Evolutionary conservation across 805 yeast genomes (phyloP).

Genomic region (Ogataea henricii): DNA sequence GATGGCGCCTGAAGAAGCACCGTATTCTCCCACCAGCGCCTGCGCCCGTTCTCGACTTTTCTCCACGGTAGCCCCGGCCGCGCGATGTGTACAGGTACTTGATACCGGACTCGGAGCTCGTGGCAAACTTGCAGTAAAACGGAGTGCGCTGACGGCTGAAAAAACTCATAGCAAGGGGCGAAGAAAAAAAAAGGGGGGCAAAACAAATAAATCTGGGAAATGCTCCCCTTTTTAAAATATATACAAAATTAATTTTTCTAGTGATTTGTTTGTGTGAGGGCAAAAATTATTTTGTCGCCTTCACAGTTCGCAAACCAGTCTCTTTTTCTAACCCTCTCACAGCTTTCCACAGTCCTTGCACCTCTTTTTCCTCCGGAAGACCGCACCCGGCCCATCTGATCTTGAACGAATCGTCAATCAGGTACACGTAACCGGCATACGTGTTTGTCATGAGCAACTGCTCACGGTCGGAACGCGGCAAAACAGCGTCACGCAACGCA

Average conservation of each 20-base stretch:
- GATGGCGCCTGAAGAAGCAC: background rate
- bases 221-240: conserved; percentile 3
- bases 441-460: conserved; percentile 67
- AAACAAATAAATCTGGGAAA: background rate
- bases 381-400: conserved; percentile 95
- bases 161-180: background rate
- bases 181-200: background rate
- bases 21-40: background rate
- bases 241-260: conserved; percentile 10
- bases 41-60: background rate
- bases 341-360: conserved; percentile 62
- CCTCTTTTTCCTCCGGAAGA: conserved; percentile 67
- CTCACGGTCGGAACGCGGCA: conserved; percentile 59
- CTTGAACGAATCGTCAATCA: conserved; percentile 71
- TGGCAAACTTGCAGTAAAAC: conserved; percentile 16
- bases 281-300: conserved; percentile 13
- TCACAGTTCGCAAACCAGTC: conserved; percentile 20
- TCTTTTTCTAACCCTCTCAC: conserved; percentile 62
- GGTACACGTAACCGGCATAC: conserved; percentile 80
- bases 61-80: background rate
- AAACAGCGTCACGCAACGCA: conserved; percentile 54
- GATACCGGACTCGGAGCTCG: conserved; percentile 11
- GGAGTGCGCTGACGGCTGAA: conserved; percentile 7
- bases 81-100: conserved; percentile 14
- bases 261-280: no score